Base-by-base conservation (phyloP, 2,329 filamentous ascomycete species). In the Rosellinia necatrix region DNA sequence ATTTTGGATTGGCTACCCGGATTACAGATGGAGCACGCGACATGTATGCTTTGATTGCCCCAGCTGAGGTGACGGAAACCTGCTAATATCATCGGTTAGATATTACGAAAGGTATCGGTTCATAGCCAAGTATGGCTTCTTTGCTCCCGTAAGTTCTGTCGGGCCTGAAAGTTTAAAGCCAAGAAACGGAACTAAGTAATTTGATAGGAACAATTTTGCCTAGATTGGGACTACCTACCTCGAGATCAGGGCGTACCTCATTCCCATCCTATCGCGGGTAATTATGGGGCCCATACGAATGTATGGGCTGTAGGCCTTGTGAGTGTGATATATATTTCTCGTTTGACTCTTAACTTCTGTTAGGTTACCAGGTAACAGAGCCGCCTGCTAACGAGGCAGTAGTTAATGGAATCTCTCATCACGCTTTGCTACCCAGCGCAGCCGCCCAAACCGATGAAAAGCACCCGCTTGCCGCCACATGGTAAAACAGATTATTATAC, bases 251-350 rank as follows among this genome's bases (percentile, higher is more conserved):
- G 38, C 12, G 1, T 6, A 5, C 3, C 61, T 13, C 3, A 6
- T 2, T 3, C 29, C 4, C 38, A 65, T 1, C 21, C 25, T 4
- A 12, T 65, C 9, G 61, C 63, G 9, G 63, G 61, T 0, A 65
- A 65, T 17, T 65, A 34, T 25, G 52, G 51, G 2, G 9, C 13
- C 1, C 63, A 65, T n/a, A 62, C 63, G 1, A 65, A 65, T 19
- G 15, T 65, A 19, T 65, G 53, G 50, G 56, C 22, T 6, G 27
- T 60, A n/a, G 63, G 61, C 1, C 35, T 32, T 4, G 59, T 64
- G 19, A 44, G 61, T 49, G 6, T 19, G 34, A 25, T 40, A 38
- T 12, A 19, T 5, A n/a, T 24, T 3, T 13, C 2, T 12, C 17
- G n/a, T 4, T 4, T 25, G 3, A 12, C n/a, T n/a, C n/a, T n/a